phyloP scores from a whole-genome alignment of 2,329 filamentous ascomycete species.

The Alternaria hordeiaustralica region DNA sequence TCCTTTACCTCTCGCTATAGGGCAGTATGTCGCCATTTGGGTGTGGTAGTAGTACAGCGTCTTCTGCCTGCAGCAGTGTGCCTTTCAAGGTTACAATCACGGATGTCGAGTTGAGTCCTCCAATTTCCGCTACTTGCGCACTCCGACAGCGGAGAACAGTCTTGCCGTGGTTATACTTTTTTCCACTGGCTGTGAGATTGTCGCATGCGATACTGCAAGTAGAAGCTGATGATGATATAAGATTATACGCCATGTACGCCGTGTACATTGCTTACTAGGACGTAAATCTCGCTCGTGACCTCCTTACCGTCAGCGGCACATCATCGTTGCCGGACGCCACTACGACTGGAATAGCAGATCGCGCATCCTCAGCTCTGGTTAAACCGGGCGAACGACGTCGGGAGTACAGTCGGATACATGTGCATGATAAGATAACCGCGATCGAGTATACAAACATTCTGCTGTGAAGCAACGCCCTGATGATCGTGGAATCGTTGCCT shows the following conservation, averaged over 20 bases:
- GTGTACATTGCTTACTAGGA: neutral
- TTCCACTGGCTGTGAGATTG: neutral
- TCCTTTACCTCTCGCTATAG: neutral
- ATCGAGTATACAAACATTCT: neutral
- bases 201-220: neutral
- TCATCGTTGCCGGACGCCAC: slow-evolving; percentile 2
- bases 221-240: neutral
- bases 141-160: neutral
- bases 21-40: neutral
- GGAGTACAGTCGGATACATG: neutral
- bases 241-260: neutral
- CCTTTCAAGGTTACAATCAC: neutral
- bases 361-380: neutral
- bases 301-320: neutral
- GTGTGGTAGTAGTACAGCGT: neutral
- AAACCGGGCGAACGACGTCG: neutral
- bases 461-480: neutral
- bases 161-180: neutral
- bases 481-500: neutral
- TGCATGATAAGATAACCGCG: slow-evolving; percentile 13
- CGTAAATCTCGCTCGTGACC: neutral
- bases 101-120: neutral
- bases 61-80: neutral
- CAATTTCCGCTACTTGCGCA: neutral
- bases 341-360: slow-evolving; percentile 3